Conservation (phyloP, 805 yeast species). For the Alloascoidea hylecoeti region DNA sequence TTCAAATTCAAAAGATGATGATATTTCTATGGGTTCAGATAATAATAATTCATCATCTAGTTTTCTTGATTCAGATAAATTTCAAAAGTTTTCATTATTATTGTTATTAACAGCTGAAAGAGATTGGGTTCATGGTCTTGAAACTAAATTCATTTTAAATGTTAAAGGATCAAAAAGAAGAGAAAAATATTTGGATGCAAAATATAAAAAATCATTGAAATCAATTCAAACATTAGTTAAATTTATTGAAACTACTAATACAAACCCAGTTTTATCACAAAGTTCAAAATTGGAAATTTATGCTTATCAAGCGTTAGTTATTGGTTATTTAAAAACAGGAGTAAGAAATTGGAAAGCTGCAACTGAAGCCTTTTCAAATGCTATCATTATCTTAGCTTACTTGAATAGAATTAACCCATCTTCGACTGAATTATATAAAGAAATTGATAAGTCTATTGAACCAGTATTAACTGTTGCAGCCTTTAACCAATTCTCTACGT, state of each 20-base stretch:
- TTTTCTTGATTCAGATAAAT: too few species aligned
- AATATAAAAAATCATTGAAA: conserved; percentile 48
- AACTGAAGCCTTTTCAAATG: background rate
- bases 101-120: too few species aligned
- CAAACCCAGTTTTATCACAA: too few species aligned
- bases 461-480: background rate
- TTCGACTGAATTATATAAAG: background rate
- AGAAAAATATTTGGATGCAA: conserved; percentile 43
- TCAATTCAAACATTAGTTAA: conserved; percentile 9
- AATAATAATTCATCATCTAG: too few species aligned
- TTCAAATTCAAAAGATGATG: too few species aligned
- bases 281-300: conserved; percentile 11
- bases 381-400: background rate
- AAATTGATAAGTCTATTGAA: background rate
- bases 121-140: conserved; percentile 56
- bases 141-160: conserved; percentile 39
- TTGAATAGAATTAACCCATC: background rate
- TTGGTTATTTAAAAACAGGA: conserved; percentile 12
- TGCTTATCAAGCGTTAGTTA: conserved; percentile 20
- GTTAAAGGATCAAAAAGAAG: conserved; percentile 30
- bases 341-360: background rate
- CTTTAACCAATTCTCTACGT: background rate
- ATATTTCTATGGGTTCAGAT: too few species aligned
- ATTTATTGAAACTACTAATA: too few species aligned
- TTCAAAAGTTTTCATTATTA: too few species aligned